Evolutionary conservation across 306 rosid genomes (phyloP).

Genomic region (Vachellia pachyceras): DNA sequence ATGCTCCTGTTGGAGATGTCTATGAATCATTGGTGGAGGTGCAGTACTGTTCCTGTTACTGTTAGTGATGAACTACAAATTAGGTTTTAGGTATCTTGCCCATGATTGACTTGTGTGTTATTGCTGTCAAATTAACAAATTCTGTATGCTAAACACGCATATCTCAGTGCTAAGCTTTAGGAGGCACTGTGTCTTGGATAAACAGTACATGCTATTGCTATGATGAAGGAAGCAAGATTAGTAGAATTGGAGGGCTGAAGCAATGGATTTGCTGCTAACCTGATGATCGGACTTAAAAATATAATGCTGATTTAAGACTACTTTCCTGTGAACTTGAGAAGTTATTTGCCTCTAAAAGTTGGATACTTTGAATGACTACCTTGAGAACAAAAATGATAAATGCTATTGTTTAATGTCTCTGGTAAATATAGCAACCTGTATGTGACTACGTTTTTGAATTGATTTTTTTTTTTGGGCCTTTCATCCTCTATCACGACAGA

Average conservation of each 20-base stretch:
- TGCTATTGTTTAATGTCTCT: background rate
- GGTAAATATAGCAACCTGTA: background rate
- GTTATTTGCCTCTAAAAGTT: background rate
- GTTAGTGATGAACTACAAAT: background rate
- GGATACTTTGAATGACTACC: background rate
- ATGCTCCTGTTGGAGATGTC: background rate
- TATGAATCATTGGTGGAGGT: background rate
- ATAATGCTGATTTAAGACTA: background rate
- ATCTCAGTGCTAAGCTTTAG: background rate
- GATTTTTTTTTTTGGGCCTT: background rate
- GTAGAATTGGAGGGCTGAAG: background rate
- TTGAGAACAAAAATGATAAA: background rate
- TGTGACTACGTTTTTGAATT: background rate
- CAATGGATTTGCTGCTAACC: background rate
- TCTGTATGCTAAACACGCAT: background rate
- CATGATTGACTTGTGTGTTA: background rate
- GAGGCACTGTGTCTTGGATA: background rate
- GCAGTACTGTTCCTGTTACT: background rate
- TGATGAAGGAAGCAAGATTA: constrained; percentile 1
- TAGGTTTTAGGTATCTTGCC: background rate
- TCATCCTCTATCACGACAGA: background rate
- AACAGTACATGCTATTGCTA: background rate
- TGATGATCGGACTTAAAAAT: background rate
- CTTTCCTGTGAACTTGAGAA: background rate
- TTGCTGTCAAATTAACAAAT: background rate